Evolutionary conservation across 192 early-diverging fungal genomes (phyloP), one percentile per base, ranked within the genome.

Genomic region (Piromyces sp.): DNA sequence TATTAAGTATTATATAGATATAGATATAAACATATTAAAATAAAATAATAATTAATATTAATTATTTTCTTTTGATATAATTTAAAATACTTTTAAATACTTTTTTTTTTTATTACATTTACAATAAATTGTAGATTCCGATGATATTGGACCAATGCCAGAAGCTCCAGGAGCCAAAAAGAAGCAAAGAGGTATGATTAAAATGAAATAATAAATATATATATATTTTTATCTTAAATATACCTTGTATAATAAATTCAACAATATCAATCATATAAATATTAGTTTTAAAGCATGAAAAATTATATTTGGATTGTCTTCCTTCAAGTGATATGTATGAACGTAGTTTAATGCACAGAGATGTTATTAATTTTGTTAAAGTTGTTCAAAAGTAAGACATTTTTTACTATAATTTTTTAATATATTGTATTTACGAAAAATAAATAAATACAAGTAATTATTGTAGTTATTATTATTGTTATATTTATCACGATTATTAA

Each of bases 311-410:
- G 26, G 91, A 91, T 14, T 89, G 91, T 26, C 83, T 99, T n/a
- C 96, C 97, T n/a, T 88, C 85, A 78, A 89, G 94, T 30, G 93
- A 96, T 82, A 95, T 95, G 94, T 98, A 98, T 83, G 96, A 97
- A 86, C 89, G 89, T 78, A 94, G 93, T 82, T 94, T 96, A 81
- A 99, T 99, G 98, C 98, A 99, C 83, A 90, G 97, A 30, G 96
- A 98, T 84, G 87, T 89, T 3, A 87, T 99, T 42, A 95, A 94
- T 81, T 92, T 91, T 83, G 91, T 96, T 6, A 68, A 68, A 68
- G 88, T 88, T 2, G 89, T 94, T 22, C 93, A 95, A 30, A 88
- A 86, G 92, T 93, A 89, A 82, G 79, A n/a, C 19, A 17, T 28
- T 29, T 82, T 36, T 33, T 33, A 33, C 9, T 33, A 33, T 33